Base-by-base conservation (phyloP, 2,329 filamentous ascomycete genomes). In the Talaromyces piceae region DNA sequence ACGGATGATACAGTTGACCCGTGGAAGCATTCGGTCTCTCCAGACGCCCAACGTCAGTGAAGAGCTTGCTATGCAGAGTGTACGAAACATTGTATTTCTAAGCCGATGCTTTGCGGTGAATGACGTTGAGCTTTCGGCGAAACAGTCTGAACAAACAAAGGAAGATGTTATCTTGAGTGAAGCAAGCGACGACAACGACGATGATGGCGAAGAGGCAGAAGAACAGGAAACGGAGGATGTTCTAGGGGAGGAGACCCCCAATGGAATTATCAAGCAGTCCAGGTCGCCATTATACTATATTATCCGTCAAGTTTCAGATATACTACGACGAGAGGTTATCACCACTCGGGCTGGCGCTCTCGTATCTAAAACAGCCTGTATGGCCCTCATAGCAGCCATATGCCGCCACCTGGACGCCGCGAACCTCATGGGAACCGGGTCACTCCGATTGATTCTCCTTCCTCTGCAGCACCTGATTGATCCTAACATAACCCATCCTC, bases 381-480 rank as follows among this genome's bases (percentile, higher is more conserved):
- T 95, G 62, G 81, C 84, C 47, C 81, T 94, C 5, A 72, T 95
- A 44, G 81, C 85, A 49, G 81, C 83, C 0, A 77, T 95, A 11
- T 79, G 81, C 58, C 78, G 77, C 48, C 81, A 82, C 39, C 74
- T 88, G 2, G 73, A 83, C 0, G 63, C 71, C 1, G 71, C 77
- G 2, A 73, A 81, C 3, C 75, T 91, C 7, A 65, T 73, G 1
- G 77, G 82, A 0, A n/a, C n/a, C n/a, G n/a, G n/a, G n/a, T 85
- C 83, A 1, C 74, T 94, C 16, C 79, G 83, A 57, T 74, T 75
- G 23, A 74, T 87, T 41, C 75, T 88, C 1, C 73, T 81, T 4
- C 84, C 85, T 0, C 78, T 97, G 5, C 84, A 91, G 63, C 88
- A 93, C 64, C 74, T 98, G 31, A 94, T 90, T 0, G 90, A 96